Conservation (phyloP, 257 asterid genomes). For the Capsicum chinense region DNA sequence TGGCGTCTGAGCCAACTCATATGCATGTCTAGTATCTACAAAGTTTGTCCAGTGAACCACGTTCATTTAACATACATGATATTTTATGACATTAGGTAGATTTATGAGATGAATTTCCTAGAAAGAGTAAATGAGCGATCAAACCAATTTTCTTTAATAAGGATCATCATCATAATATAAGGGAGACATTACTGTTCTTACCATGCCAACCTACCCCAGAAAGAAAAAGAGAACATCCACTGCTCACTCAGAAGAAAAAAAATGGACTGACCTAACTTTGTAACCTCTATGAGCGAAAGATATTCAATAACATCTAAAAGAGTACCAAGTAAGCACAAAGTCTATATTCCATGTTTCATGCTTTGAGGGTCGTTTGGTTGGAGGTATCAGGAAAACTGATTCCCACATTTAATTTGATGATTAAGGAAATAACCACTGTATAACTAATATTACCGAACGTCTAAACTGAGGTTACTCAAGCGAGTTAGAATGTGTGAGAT, state of each 20-base stretch:
- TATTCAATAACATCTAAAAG: slow-evolving; percentile 1
- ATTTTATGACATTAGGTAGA: background rate
- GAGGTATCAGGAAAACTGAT: background rate
- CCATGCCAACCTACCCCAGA: background rate
- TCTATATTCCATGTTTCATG: slow-evolving; percentile 7
- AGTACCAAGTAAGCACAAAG: background rate
- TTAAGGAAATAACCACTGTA: background rate
- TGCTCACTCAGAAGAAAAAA: background rate
- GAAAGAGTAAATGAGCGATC: background rate
- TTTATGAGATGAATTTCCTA: background rate
- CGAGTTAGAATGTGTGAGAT: background rate
- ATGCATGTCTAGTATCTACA: background rate
- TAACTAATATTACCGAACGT: background rate
- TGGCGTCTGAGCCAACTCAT: background rate
- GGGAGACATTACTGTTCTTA: background rate
- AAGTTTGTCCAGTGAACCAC: background rate
- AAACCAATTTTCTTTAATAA: slow-evolving; percentile 13
- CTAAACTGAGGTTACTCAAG: background rate
- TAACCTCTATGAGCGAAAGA: background rate
- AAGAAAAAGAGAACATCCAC: background rate
- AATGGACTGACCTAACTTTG: background rate
- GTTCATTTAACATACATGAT: background rate
- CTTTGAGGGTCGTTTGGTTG: background rate
- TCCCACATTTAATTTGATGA: background rate
- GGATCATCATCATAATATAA: background rate